These are phyloP conservation scores for Dictyostelium purpureum DNA, from an alignment of 78 protist genomes.

Conservation along the genomic window DNA sequence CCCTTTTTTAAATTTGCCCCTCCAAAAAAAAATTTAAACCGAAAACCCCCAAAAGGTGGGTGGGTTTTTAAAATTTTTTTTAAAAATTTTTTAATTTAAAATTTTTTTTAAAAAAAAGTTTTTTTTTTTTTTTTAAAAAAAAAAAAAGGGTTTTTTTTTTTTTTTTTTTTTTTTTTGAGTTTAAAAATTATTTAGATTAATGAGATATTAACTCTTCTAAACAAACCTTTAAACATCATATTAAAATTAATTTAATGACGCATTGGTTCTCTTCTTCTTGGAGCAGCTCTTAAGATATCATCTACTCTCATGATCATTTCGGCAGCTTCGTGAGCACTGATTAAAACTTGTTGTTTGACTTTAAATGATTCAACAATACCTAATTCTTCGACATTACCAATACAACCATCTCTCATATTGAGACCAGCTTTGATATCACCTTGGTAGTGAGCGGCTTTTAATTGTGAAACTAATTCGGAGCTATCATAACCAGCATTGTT, in stretches of 20 bases:
- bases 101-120: slow-evolving; percentile 11
- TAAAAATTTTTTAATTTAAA: not conserved
- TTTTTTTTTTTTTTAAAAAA: too few species aligned
- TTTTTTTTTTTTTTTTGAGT: not conserved
- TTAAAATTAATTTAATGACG: not conserved
- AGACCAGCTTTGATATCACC: slow-evolving; percentile 89
- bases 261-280: slow-evolving; percentile 88
- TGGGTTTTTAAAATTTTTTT: too few species aligned
- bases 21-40: too few species aligned
- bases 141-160: not conserved
- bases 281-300: slow-evolving; percentile 95
- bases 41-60: too few species aligned
- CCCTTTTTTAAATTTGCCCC: too few species aligned
- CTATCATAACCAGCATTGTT: slow-evolving; percentile 98
- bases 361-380: slow-evolving; percentile 96
- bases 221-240: too few species aligned
- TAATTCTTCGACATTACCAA: slow-evolving; percentile 92
- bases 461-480: slow-evolving; percentile 90
- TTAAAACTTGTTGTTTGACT: slow-evolving; percentile 93
- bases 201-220: too few species aligned
- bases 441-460: slow-evolving; percentile 91
- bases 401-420: slow-evolving; percentile 93
- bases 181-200: not conserved
- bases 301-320: slow-evolving; percentile 99
- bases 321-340: slow-evolving; percentile 98